phyloP scores from a whole-genome alignment of 768 basidiomycete species.

The Suillus sp. region DNA sequence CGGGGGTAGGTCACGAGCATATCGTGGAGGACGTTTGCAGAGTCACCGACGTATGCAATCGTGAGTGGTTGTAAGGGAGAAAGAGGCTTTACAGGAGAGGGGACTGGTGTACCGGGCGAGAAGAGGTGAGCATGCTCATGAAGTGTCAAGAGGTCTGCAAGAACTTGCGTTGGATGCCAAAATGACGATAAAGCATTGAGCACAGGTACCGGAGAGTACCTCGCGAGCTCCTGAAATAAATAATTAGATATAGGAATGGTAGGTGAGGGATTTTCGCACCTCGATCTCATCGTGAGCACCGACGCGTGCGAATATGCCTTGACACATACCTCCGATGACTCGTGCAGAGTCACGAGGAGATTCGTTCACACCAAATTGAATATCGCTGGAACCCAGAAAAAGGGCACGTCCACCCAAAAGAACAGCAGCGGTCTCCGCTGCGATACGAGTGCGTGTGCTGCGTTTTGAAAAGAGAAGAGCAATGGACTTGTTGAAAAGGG shows the following conservation, averaged over 20 bases:
- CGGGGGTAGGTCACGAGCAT: constrained; percentile 96
- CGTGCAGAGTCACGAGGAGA: constrained; percentile 77
- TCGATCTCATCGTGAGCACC: constrained; percentile 92
- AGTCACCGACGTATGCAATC: constrained; percentile 92
- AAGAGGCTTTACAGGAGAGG: constrained; percentile 35
- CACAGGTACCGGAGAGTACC: constrained; percentile 90
- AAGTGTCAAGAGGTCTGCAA: constrained; percentile 91
- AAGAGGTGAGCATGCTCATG: constrained; percentile 73
- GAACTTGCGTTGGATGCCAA: constrained; percentile 95
- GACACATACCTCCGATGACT: constrained; percentile 92
- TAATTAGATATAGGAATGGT: constrained; percentile 2
- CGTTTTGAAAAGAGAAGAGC: constrained; percentile 93
- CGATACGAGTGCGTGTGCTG: constrained; percentile 87
- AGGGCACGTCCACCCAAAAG: constrained; percentile 87
- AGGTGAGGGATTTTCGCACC: constrained; percentile 47
- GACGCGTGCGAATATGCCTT: constrained; percentile 96
- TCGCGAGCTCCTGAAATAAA: constrained; percentile 75
- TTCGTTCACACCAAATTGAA: constrained; percentile 97
- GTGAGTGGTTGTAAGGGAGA: constrained; percentile 76
- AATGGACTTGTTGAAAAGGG: constrained; percentile 79
- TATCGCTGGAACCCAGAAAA: constrained; percentile 88
- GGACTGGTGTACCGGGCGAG: constrained; percentile 26
- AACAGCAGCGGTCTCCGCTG: constrained; percentile 79
- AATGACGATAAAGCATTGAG: constrained; percentile 94
- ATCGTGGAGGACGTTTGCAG: constrained; percentile 93